Percentiles rank a stretch among this genome's conserved stretches.
These are phyloP conservation scores for Lepraria neglecta DNA, from an alignment of 495 filamentous ascomycete species.

Conservation along the genomic window DNA sequence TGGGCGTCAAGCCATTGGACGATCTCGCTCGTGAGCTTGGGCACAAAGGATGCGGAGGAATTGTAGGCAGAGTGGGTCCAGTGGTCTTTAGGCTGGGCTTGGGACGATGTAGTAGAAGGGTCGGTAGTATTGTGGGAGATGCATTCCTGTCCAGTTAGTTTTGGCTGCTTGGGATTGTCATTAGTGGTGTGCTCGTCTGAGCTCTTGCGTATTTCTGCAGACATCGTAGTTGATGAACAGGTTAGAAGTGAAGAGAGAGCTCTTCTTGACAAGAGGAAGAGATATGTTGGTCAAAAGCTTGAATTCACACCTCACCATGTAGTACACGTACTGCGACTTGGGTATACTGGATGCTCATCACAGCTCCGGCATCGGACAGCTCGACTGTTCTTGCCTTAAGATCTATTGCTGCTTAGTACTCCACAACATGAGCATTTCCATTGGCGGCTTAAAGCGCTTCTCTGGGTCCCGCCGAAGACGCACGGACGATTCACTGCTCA, in stretches of 20 bases:
- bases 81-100: constrained; percentile 40
- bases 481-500: constrained; percentile 10
- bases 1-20: constrained; percentile 57
- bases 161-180: background rate
- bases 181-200: background rate
- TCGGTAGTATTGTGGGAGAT: background rate
- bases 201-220: background rate
- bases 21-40: constrained; percentile 60
- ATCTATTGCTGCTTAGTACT: too few species aligned
- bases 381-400: too few species aligned
- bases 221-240: background rate
- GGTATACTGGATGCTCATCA: too few species aligned
- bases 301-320: too few species aligned
- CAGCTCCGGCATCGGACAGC: too few species aligned
- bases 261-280: background rate
- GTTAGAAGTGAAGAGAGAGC: background rate
- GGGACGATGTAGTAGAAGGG: background rate
- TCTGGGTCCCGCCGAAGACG: background rate
- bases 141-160: background rate
- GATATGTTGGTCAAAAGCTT: background rate
- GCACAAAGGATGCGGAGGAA: constrained; percentile 64
- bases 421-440: too few species aligned
- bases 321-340: too few species aligned
- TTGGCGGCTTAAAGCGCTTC: background rate
- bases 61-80: constrained; percentile 60